Percentiles rank a stretch among this genome's conserved stretches.
These are phyloP conservation scores for Penicillium chermesinum DNA, from an alignment of 495 filamentous ascomycete genomes.

Conservation along the genomic window DNA sequence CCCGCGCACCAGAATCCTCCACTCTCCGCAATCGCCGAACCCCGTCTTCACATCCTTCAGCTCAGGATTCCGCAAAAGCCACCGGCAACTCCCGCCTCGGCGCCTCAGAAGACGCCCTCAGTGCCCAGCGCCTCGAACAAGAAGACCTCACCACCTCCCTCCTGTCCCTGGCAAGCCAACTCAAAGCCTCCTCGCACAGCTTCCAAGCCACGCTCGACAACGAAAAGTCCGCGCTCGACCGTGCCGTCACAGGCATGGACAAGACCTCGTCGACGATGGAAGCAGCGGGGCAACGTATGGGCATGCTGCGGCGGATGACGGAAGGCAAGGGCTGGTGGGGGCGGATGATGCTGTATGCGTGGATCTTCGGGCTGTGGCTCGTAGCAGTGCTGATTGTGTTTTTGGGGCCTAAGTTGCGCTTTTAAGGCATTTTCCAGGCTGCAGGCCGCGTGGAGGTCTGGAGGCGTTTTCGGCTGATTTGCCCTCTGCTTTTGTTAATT, in stretches of 20 bases:
- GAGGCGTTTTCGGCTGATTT: neutral
- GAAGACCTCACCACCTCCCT: constrained; percentile 79
- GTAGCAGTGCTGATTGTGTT: constrained; percentile 70
- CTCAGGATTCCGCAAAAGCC: constrained; percentile 11
- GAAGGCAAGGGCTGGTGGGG: constrained; percentile 89
- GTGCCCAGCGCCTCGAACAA: constrained; percentile 71
- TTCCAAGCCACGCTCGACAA: constrained; percentile 66
- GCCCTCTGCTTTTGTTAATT: neutral
- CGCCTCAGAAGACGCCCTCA: constrained; percentile 62
- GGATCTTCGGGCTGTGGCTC: constrained; percentile 75
- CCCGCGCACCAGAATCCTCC: constrained; percentile 10
- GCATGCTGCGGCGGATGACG: constrained; percentile 63
- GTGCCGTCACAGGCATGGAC: constrained; percentile 69
- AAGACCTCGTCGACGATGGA: constrained; percentile 69
- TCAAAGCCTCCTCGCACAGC: constrained; percentile 67
- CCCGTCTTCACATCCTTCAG: constrained; percentile 3
- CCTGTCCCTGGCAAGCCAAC: constrained; percentile 65
- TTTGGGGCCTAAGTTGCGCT: constrained; percentile 78
- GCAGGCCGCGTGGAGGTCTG: neutral
- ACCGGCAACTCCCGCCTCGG: constrained; percentile 29
- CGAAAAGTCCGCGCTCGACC: constrained; percentile 64
- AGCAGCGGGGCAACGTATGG: constrained; percentile 68
- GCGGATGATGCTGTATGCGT: constrained; percentile 74
- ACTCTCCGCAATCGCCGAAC: constrained; percentile 31
- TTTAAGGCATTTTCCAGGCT: constrained; percentile 41